Percentiles rank a stretch among this genome's conserved stretches.
phyloP scores from a whole-genome alignment of 2,329 filamentous ascomycete species.

The Calonectria leucothoes region DNA sequence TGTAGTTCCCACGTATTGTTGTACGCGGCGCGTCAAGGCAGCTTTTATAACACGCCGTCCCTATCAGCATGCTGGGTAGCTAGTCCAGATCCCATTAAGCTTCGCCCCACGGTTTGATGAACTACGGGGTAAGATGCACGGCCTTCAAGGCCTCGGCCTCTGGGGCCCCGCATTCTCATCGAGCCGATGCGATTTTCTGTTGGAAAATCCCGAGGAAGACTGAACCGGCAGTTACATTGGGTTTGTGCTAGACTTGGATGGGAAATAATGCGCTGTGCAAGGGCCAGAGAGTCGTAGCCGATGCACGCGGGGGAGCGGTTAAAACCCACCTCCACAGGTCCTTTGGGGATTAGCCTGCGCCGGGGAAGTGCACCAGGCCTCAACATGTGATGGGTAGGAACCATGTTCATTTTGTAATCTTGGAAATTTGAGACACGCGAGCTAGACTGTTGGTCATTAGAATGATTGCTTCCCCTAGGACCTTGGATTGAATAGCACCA shows the following conservation, averaged over 20 bases:
- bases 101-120: slow-evolving; percentile 8
- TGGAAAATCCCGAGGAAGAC: not conserved
- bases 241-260: not conserved
- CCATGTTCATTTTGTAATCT: not conserved
- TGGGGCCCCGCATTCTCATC: not conserved
- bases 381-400: not conserved
- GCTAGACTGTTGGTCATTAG: not conserved
- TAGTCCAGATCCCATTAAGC: not conserved
- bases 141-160: slow-evolving; percentile 14
- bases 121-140: not conserved
- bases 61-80: not conserved
- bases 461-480: not conserved
- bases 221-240: not conserved
- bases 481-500: not conserved
- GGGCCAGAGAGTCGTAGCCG: not conserved
- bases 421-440: too few species aligned
- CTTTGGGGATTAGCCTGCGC: not conserved
- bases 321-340: not conserved
- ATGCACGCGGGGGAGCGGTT: not conserved
- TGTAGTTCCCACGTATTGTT: too few species aligned
- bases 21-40: not conserved
- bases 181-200: not conserved
- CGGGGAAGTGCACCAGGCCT: not conserved
- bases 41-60: not conserved
- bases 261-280: not conserved